These are phyloP conservation scores for Dactylellina cionopaga DNA, from an alignment of 2,329 filamentous ascomycete genomes.

Conservation along the genomic window DNA sequence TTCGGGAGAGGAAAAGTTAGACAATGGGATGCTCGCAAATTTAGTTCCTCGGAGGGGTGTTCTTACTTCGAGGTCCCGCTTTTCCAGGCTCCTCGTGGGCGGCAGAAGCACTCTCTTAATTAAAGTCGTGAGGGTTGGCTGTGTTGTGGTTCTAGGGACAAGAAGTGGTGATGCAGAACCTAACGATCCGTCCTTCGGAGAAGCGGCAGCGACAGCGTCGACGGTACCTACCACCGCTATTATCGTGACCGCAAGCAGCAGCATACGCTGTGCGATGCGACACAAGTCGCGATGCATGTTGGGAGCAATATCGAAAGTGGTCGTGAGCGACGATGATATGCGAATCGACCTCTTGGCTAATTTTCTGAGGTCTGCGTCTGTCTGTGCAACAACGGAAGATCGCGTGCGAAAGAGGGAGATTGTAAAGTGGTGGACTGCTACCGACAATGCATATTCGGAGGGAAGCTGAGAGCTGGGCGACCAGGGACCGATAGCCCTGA, in stretches of 20 bases:
- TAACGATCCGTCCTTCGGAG: conserved; percentile 16
- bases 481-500: neutral
- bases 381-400: neutral
- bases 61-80: conserved; percentile 53
- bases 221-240: conserved; percentile 10
- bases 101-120: conserved; percentile 35
- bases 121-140: conserved; percentile 29
- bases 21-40: neutral
- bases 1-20: neutral
- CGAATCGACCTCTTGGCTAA: neutral
- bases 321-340: neutral
- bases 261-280: conserved; percentile 32
- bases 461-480: conserved; percentile 4
- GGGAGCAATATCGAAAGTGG: neutral
- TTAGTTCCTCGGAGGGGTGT: neutral
- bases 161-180: neutral
- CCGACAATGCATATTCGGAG: conserved; percentile 17
- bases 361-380: neutral
- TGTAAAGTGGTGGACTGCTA: neutral
- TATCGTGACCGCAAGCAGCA: conserved; percentile 18
- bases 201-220: conserved; percentile 21
- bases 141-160: conserved; percentile 19
- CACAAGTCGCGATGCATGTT: conserved; percentile 27
- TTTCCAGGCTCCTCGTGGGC: conserved; percentile 11
- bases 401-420: conserved; percentile 23